Evolutionary conservation across 495 filamentous ascomycete genomes (phyloP), one percentile per base, ranked within the genome.

Genomic region (Xylaria curta): DNA sequence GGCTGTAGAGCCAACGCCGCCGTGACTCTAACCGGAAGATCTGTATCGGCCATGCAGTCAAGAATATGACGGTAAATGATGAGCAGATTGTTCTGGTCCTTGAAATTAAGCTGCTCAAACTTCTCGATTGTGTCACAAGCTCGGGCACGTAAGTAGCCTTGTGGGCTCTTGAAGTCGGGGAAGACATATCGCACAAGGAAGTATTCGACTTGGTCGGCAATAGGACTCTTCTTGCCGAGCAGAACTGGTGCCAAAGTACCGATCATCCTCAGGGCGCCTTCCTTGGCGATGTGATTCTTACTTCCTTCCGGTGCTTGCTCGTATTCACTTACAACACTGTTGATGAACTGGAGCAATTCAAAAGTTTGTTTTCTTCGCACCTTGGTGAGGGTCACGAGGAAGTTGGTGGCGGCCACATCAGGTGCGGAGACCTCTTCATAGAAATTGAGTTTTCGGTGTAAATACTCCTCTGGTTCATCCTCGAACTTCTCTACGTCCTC

Each of bases 101-200:
- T 92, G 88, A 98, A 99, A 77, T 98, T 91, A 65, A 99, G 89
- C 79, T 94, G 90, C 81, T 97, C 94, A 73, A 99, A 99, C 80
- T 98, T 98, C 86, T 97, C 97, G 63, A 99, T 87, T 0, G 95
- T 97, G 76, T 98, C 94, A 79, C 96, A 99, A 68, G 96, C 97
- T 72, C 96, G 92, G 31, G 96, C 96, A 68, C 96, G 91, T 61
- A 99, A 90, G 85, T 94, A 99, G 26, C 97, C 97, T 76, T 97
- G 92, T 21, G 91, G 89, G 80, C 93, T 97, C 71, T 93, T 89
- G 85, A 99, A 99, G 77, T 99, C 97, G 12, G 96, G 96, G 85
- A 99, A 98, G 69, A 99, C 96, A 74, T 98, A 96, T 64, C 96
- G 92, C 66, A 98, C 94, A 72, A 99, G 93, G 87, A 99, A 99